Conservation (phyloP, 2,329 filamentous ascomycete genomes). For the Xylaria sp. region DNA sequence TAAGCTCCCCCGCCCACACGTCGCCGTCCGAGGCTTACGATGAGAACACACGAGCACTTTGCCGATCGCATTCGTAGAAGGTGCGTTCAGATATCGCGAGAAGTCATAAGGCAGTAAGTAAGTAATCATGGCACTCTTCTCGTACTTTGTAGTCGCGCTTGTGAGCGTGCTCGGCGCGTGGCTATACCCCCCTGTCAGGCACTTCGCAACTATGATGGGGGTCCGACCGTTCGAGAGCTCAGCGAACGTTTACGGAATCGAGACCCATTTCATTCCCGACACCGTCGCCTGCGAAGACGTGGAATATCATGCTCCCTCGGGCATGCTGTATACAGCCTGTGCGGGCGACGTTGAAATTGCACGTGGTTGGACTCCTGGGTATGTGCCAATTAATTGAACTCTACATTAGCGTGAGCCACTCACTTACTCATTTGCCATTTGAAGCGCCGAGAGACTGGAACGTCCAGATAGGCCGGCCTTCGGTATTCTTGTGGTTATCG, state of each 20-base stretch:
- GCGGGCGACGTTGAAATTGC: constrained; percentile 53
- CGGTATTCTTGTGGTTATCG: constrained; percentile 62
- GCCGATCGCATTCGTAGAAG: not conserved
- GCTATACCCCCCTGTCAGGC: constrained; percentile 40
- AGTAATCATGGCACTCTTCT: constrained; percentile 38
- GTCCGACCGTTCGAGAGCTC: constrained; percentile 35
- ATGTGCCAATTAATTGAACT: constrained; percentile 25
- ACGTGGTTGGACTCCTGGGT: constrained; percentile 45
- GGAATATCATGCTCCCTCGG: constrained; percentile 62
- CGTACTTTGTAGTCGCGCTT: constrained; percentile 37
- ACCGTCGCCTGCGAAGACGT: constrained; percentile 70
- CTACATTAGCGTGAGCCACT: not conserved
- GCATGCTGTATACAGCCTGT: constrained; percentile 67
- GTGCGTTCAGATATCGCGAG: not conserved
- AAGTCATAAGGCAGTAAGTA: not conserved
- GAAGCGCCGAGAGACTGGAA: constrained; percentile 38
- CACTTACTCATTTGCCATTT: constrained; percentile 7
- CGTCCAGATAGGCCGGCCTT: constrained; percentile 55
- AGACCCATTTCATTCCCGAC: constrained; percentile 56
- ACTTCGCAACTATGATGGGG: constrained; percentile 36
- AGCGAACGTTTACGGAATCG: constrained; percentile 41
- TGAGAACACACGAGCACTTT: not conserved
- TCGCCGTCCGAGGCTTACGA: too few relatives aligned
- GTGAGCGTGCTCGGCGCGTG: constrained; percentile 39
- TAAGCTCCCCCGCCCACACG: not conserved